These are phyloP conservation scores for Fusarium mexicanum DNA, from an alignment of 2,329 filamentous ascomycete genomes.

Conservation along the genomic window DNA sequence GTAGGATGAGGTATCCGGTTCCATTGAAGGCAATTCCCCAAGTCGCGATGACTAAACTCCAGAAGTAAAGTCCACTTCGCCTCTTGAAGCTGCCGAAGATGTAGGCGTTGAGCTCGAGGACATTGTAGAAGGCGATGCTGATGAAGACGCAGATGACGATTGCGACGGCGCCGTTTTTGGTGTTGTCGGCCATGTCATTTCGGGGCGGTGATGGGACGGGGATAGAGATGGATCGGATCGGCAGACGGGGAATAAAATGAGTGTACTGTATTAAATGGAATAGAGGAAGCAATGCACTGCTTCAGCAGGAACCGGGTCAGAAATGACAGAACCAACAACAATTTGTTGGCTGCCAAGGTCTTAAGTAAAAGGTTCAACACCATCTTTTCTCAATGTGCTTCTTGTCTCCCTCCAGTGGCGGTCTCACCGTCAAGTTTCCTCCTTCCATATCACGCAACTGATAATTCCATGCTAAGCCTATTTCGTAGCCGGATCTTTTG, in stretches of 20 bases:
- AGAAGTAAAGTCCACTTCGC: conserved; percentile 49
- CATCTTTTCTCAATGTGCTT: background rate
- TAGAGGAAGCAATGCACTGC: background rate
- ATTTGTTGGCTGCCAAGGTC: background rate
- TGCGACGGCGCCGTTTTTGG: conserved; percentile 29
- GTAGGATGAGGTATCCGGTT: conserved; percentile 58
- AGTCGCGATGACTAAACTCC: conserved; percentile 48
- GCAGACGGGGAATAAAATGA: background rate
- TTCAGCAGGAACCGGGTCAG: too few relatives aligned
- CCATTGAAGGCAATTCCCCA: conserved; percentile 50
- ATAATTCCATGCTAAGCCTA: background rate
- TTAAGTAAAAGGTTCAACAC: background rate
- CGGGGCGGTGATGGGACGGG: background rate
- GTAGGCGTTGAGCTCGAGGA: conserved; percentile 47
- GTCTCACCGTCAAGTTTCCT: background rate
- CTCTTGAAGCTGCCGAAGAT: conserved; percentile 48
- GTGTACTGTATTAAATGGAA: background rate
- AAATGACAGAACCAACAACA: background rate
- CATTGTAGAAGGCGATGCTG: conserved; percentile 46
- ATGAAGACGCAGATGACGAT: conserved; percentile 38
- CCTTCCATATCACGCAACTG: background rate
- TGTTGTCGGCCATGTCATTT: conserved; percentile 13
- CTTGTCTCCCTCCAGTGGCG: background rate
- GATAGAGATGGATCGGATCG: background rate
- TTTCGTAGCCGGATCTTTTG: background rate